Evolutionary conservation across 73 alveolate genomes (phyloP).

Genomic region (Stentor coeruleus): DNA sequence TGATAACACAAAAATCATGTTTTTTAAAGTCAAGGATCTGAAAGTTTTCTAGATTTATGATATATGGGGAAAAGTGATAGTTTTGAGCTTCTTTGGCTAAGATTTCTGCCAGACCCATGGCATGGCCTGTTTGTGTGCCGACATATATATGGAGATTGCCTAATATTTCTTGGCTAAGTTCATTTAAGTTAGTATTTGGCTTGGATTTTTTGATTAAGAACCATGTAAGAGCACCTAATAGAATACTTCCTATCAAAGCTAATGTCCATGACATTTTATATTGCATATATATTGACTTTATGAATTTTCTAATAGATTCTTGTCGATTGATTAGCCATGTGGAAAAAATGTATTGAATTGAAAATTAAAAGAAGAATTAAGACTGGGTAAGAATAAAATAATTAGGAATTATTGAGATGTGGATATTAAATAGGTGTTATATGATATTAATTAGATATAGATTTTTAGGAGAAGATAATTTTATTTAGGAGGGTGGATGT

Average conservation of each 20-base stretch:
- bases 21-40: constrained; percentile 2
- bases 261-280: neutral
- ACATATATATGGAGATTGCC: neutral
- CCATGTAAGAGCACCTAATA: constrained; percentile 7
- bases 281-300: no score
- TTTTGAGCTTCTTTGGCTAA: constrained; percentile 2
- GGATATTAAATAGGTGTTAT: no score
- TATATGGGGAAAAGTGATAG: neutral
- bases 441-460: no score
- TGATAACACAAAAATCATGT: neutral
- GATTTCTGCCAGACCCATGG: neutral
- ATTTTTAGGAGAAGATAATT: no score
- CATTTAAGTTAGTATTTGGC: neutral
- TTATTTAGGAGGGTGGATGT: no score
- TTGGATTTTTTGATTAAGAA: neutral
- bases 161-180: neutral
- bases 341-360: no score
- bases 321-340: no score
- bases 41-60: neutral
- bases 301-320: no score
- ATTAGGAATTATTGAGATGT: no score
- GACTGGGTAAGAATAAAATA: no score
- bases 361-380: no score
- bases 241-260: neutral
- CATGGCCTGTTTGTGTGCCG: constrained; percentile 1